Base-by-base conservation (phyloP, 148 eudicot species). In the Beta vulgaris region DNA sequence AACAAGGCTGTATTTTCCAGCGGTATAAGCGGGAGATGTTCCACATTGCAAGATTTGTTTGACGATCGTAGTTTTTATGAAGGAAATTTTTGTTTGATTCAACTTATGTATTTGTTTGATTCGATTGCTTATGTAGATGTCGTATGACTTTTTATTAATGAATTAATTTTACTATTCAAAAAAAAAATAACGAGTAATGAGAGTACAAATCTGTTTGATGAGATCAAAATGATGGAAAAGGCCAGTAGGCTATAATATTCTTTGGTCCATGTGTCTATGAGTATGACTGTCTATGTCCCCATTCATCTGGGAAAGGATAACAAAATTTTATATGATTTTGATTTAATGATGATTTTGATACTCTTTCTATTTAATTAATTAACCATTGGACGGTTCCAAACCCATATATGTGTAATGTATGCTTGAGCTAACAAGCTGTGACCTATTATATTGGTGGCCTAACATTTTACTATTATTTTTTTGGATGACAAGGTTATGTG, bases 391-490 rank as follows among this genome's bases (percentile, higher is more conserved):
- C 81, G 81, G 81, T 73, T 40, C 81, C 81, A 73, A 78, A 79
- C 81, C 62, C 46, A 14, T 16, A 6, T 59, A 32, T 31, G 19
- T 34, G 32, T 32, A 61, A 43, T 58, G 48, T 44, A 79, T 36
- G 73, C 53, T 66, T 73, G 73, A 73, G 73, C 34, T 73, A 46
- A 77, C 69, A 60, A 62, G 53, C n/a, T 57, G 36, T 16, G 18
- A 44, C 53, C 26, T 49, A 73, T 78, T 42, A 55, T 66, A 68
- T 74, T 73, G 82, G 77, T 79, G 82, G 78, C 82, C 82, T 68
- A 79, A 79, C 73, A 79, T 46, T n/a, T 43, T 58, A 32, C 32
- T 14, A 39, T 5, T 68, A 57, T 49, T 54, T 26, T 32, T 10
- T 23, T 9, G 0, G 18, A 37, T 60, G 60, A 48, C 46, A 54